phyloP scores from a whole-genome alignment of 768 basidiomycete species.

The Punctularia strigosozonata region DNA sequence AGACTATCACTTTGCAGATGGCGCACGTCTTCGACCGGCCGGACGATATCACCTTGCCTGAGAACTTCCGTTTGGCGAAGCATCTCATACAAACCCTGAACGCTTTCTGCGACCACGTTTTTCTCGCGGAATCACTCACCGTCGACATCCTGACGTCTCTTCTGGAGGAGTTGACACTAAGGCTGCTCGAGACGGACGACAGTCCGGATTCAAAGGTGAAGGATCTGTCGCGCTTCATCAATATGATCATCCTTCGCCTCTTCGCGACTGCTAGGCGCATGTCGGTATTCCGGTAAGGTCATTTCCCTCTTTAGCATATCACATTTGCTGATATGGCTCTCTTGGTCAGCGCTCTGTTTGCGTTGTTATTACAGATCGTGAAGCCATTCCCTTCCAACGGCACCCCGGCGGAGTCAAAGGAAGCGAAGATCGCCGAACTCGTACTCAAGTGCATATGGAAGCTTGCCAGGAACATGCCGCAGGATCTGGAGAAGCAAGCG shows the following conservation, averaged over 20 bases:
- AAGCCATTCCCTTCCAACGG: slow-evolving; percentile 74
- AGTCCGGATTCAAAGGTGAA: slow-evolving; percentile 74
- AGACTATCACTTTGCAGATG: slow-evolving; percentile 88
- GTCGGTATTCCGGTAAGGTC: slow-evolving; percentile 76
- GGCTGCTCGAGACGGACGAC: slow-evolving; percentile 90
- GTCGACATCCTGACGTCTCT: slow-evolving; percentile 76
- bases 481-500: slow-evolving; percentile 69
- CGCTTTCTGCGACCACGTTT: slow-evolving; percentile 83
- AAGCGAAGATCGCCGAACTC: slow-evolving; percentile 83
- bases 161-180: slow-evolving; percentile 84
- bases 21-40: slow-evolving; percentile 81
- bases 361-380: slow-evolving; percentile 69
- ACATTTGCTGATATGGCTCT: slow-evolving; percentile 4
- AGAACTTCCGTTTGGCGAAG: slow-evolving; percentile 90
- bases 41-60: slow-evolving; percentile 57
- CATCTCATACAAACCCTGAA: slow-evolving; percentile 95
- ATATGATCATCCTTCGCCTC: slow-evolving; percentile 91
- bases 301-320: background rate
- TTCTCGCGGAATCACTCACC: slow-evolving; percentile 79
- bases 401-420: slow-evolving; percentile 63
- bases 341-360: slow-evolving; percentile 55
- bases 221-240: slow-evolving; percentile 92
- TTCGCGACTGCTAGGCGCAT: slow-evolving; percentile 87
- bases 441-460: slow-evolving; percentile 98
- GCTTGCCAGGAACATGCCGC: slow-evolving; percentile 85